Evolutionary conservation across 176 grass and related monocot species (phyloP).

Genomic region (Hsuehochloa calcarea): DNA sequence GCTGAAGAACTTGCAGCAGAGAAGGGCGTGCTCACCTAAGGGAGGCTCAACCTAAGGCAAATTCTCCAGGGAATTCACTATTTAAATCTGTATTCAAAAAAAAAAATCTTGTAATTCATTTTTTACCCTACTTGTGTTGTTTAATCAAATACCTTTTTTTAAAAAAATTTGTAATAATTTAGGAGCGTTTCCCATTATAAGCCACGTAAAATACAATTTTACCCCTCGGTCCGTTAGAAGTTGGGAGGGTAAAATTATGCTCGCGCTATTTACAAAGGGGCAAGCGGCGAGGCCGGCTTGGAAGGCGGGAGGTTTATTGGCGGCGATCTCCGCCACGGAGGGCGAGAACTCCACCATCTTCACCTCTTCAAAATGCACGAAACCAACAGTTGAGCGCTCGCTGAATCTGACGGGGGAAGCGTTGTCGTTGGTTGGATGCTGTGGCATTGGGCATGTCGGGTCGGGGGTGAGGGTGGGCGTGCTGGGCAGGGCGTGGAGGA

Average conservation of each 20-base stretch:
- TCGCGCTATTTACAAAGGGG: slow-evolving; percentile 93
- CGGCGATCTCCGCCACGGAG: slow-evolving; percentile 64
- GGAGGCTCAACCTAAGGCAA: slow-evolving; percentile 52
- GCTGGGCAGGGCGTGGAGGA: slow-evolving; percentile 64
- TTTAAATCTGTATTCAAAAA: too few species aligned
- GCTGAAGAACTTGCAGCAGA: slow-evolving; percentile 76
- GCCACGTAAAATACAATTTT: too few species aligned
- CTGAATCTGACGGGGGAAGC: background rate
- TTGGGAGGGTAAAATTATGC: background rate
- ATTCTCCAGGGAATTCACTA: slow-evolving; percentile 5
- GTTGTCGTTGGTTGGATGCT: background rate
- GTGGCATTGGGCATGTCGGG: slow-evolving; percentile 21
- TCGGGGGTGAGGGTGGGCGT: slow-evolving; percentile 19
- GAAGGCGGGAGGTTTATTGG: slow-evolving; percentile 50
- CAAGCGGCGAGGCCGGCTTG: slow-evolving; percentile 53
- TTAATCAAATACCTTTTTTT: too few species aligned
- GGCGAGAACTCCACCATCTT: slow-evolving; percentile 81
- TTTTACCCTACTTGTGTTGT: too few species aligned
- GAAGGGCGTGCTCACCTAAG: slow-evolving; percentile 63
- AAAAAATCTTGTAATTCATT: too few species aligned
- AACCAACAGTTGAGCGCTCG: background rate
- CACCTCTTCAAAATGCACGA: slow-evolving; percentile 45
- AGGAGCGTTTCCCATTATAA: too few species aligned
- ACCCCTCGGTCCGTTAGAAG: too few species aligned
- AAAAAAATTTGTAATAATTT: too few species aligned